Percentiles rank a stretch among this genome's conserved stretches.
phyloP scores from a whole-genome alignment of 2,329 filamentous ascomycete species.

The Aureobasidium mangrovei region DNA sequence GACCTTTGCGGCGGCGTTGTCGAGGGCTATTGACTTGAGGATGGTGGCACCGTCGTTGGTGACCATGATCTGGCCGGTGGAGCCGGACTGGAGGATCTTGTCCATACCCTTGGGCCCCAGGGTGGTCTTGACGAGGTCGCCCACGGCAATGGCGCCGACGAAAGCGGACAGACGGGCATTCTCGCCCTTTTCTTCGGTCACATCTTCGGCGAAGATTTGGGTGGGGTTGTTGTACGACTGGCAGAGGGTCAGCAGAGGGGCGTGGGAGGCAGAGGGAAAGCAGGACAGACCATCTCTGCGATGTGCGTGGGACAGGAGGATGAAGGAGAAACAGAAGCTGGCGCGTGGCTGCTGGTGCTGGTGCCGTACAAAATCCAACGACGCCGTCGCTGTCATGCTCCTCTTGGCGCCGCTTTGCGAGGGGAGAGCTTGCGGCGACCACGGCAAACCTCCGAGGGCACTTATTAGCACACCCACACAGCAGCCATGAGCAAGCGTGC shows the following conservation, averaged over 20 bases:
- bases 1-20: conserved; percentile 97
- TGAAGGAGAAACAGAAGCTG: background rate
- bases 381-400: conserved; percentile 1
- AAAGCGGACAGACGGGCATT: conserved; percentile 98
- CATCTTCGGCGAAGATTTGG: conserved; percentile 96
- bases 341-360: background rate
- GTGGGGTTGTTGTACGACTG: conserved; percentile 60
- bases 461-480: background rate
- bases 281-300: conserved; percentile 15
- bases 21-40: conserved; percentile 93
- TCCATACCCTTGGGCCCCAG: conserved; percentile 98
- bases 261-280: background rate
- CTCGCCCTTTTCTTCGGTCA: conserved; percentile 95
- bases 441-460: background rate
- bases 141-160: conserved; percentile 94
- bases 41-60: conserved; percentile 99
- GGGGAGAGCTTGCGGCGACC: conserved; percentile 11
- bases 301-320: conserved; percentile 4
- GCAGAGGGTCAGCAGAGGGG: background rate
- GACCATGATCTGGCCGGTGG: conserved; percentile 94
- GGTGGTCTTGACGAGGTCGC: conserved; percentile 94
- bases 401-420: background rate
- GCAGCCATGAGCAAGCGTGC: conserved; percentile 38
- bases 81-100: conserved; percentile 93
- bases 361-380: conserved; percentile 2